Percentiles rank a stretch among this genome's conserved stretches.
Conservation (phyloP, 768 basidiomycete genomes). For the Mycena pura region DNA sequence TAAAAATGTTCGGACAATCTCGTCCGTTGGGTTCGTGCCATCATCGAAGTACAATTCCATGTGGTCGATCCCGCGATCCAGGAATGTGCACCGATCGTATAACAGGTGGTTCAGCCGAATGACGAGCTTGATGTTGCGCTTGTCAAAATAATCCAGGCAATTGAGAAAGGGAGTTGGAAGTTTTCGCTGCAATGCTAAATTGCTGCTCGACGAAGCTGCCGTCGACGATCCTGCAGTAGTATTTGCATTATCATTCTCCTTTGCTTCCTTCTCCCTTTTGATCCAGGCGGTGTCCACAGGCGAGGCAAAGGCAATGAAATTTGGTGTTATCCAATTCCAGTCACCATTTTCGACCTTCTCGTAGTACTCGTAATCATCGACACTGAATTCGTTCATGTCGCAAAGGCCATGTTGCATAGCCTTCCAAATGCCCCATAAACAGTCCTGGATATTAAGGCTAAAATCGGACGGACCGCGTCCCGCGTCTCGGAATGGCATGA, state of each 20-base stretch:
- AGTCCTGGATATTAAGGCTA: conserved; percentile 92
- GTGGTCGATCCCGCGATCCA: conserved; percentile 86
- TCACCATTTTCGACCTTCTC: conserved; percentile 96
- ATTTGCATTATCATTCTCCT: conserved; percentile 45
- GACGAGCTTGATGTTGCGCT: conserved; percentile 85
- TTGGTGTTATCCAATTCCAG: conserved; percentile 94
- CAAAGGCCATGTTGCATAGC: conserved; percentile 91
- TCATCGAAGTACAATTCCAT: conserved; percentile 97
- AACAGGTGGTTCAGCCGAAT: conserved; percentile 93
- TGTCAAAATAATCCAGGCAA: conserved; percentile 93
- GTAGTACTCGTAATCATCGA: conserved; percentile 92
- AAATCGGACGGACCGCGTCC: conserved; percentile 93
- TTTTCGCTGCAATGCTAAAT: conserved; percentile 76
- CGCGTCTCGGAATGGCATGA: conserved; percentile 96
- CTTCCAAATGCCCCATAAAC: conserved; percentile 88
- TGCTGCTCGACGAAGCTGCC: conserved; percentile 40
- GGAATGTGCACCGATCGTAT: conserved; percentile 83
- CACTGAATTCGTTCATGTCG: conserved; percentile 93
- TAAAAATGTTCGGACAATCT: conserved; percentile 92
- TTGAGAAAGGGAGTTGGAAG: conserved; percentile 83
- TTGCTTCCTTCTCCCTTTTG: conserved; percentile 74
- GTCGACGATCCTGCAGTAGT: conserved; percentile 28
- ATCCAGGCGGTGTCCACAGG: conserved; percentile 85
- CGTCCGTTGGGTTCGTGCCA: conserved; percentile 96
- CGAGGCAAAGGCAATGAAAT: conserved; percentile 94